These are phyloP conservation scores for Cymodocea nodosa DNA, from an alignment of 116 monocot species.

Conservation along the genomic window DNA sequence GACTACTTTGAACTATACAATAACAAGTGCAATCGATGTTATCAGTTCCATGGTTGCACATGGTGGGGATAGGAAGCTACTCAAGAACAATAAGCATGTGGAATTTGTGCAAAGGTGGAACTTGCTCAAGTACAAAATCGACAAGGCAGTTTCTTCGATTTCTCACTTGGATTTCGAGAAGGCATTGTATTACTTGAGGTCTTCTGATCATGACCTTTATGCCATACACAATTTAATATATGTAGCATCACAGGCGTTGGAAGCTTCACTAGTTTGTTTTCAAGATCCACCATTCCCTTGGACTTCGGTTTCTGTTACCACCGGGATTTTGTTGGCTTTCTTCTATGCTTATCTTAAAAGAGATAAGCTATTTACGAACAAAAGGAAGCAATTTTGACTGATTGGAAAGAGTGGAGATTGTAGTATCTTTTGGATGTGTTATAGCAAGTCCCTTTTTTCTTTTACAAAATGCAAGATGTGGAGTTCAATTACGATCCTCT, in stretches of 20 bases:
- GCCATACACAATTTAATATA: constrained; percentile 66
- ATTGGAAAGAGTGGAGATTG: not conserved
- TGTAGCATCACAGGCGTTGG: constrained; percentile 66
- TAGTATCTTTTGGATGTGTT: too few relatives aligned
- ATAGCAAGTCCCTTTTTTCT: too few relatives aligned
- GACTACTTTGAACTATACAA: constrained; percentile 59
- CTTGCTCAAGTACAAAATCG: constrained; percentile 64
- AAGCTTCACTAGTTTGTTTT: constrained; percentile 85
- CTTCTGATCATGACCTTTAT: constrained; percentile 85
- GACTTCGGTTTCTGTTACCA: constrained; percentile 39
- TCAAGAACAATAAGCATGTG: constrained; percentile 30
- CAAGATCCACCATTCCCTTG: constrained; percentile 92
- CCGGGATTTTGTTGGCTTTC: constrained; percentile 48
- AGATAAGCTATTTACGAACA: constrained; percentile 66
- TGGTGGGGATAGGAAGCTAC: constrained; percentile 79
- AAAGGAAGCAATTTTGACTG: constrained; percentile 77
- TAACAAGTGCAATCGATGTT: constrained; percentile 51
- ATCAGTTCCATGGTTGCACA: constrained; percentile 52
- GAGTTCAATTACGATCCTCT: too few relatives aligned
- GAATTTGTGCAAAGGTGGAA: constrained; percentile 95
- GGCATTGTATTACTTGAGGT: constrained; percentile 61
- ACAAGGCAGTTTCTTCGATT: constrained; percentile 66
- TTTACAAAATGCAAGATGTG: too few relatives aligned
- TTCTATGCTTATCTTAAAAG: constrained; percentile 63
- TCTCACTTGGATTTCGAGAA: constrained; percentile 86